Evolutionary conservation across 306 rosid species (phyloP), one percentile per base, ranked within the genome.

Genomic region (Morella rubra): DNA sequence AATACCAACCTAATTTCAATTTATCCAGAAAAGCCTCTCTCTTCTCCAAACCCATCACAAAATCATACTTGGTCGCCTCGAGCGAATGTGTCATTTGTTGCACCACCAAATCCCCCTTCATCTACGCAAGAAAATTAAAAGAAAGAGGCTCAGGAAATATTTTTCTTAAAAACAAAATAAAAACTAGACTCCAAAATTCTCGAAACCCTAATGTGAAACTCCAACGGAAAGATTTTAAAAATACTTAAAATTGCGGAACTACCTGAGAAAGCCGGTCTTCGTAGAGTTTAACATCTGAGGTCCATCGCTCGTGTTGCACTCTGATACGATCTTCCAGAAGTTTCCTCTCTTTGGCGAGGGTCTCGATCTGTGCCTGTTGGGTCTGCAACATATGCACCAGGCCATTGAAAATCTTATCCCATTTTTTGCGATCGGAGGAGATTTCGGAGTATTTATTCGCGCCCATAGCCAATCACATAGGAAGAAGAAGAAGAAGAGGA

Each of bases 301-400:
- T 22, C 99, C 93, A 87, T 5, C 85, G 86, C 8, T 88, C 87
- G 45, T 91, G 88, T 77, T 89, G 93, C 85, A 77, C 69, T 75
- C 49, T 51, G 61, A 89, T 49, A 0, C 86, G 90, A 64, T 90
- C 89, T 84, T 86, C 82, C 47, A 90, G 87, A 75, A 87, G 32
- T 59, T 84, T 87, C 19, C 92, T 85, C 58, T 85, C 89, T 47
- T 45, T 75, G 32, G 82, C 84, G 62, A 90, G 84, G 5, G 87
- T 73, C 32, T 82, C 93, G 60, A 95, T 87, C 89, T 92, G 92
- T 12, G 74, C 78, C 60, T 92, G 93, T 84, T 89, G 91, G 55
- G 69, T 77, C 45, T 73, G 80, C 54, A 91, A 32, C 85, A 90
- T 90, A 44, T 84, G 81, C 47, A 83, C 87, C 84, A 92, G 8